Percentiles rank a stretch among this genome's conserved stretches.
Evolutionary conservation across 345 rosid species (phyloP).

Genomic region (Sisymbrium altissimum): DNA sequence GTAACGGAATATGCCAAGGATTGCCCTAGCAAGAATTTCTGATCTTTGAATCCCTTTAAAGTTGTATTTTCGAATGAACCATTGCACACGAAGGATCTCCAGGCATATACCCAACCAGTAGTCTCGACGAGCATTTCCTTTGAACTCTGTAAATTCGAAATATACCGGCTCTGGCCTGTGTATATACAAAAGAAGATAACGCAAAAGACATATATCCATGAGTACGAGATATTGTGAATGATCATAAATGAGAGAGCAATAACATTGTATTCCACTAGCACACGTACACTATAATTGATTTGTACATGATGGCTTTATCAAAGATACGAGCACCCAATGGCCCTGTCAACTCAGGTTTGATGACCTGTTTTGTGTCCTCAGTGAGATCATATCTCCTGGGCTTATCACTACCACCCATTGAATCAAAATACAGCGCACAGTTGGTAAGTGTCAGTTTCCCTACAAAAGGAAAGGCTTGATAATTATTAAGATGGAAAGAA

Average conservation of each 20-base stretch:
- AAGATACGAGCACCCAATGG: conserved; percentile 95
- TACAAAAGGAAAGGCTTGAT: conserved; percentile 38
- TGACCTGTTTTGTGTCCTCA: conserved; percentile 71
- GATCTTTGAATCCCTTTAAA: conserved; percentile 59
- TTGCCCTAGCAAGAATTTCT: conserved; percentile 76
- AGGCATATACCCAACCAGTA: conserved; percentile 85
- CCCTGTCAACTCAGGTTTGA: conserved; percentile 89
- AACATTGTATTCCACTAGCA: conserved; percentile 10
- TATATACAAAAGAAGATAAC: conserved; percentile 1
- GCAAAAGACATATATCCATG: conserved; percentile 3
- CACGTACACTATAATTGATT: conserved; percentile 67
- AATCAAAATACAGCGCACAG: conserved; percentile 78
- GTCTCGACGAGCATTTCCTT: conserved; percentile 87
- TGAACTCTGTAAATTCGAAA: conserved; percentile 92
- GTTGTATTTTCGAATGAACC: conserved; percentile 58
- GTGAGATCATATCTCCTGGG: conserved; percentile 79
- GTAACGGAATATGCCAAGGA: conserved; percentile 66
- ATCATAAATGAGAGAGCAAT: conserved; percentile 1
- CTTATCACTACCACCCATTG: conserved; percentile 90
- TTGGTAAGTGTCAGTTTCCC: conserved; percentile 87
- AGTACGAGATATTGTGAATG: conserved; percentile 4
- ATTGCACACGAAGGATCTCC: conserved; percentile 76
- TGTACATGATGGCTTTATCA: conserved; percentile 96
- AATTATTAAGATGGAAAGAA: conserved; percentile 20
- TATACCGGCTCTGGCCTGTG: conserved; percentile 77